Conservation (phyloP, 2,329 filamentous ascomycete species). For the Ophiobolus disseminans region DNA sequence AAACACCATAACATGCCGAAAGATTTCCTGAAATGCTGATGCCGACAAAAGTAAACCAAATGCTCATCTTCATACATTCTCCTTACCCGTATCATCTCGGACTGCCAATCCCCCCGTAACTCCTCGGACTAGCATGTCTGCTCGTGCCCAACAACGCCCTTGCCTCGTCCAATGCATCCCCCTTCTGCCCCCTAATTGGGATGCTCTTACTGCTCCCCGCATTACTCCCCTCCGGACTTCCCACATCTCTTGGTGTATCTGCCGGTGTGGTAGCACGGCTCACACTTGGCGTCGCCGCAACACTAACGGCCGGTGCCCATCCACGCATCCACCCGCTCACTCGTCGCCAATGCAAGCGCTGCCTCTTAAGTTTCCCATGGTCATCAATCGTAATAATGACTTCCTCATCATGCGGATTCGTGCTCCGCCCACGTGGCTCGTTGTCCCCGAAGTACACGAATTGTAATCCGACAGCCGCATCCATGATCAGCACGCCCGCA, state of each 20-base stretch:
- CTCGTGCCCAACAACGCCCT: slow-evolving; percentile 43
- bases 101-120: slow-evolving; percentile 36
- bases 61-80: too few relatives aligned
- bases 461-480: slow-evolving; percentile 68
- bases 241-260: slow-evolving; percentile 28
- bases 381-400: slow-evolving; percentile 56
- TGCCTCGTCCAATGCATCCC: slow-evolving; percentile 44
- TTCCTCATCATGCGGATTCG: slow-evolving; percentile 48
- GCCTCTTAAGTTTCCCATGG: slow-evolving; percentile 33
- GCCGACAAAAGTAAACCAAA: too few relatives aligned
- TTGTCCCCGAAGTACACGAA: slow-evolving; percentile 66
- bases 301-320: slow-evolving; percentile 64
- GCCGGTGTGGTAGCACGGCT: slow-evolving; percentile 40
- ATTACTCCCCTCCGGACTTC: slow-evolving; percentile 5
- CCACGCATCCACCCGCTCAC: slow-evolving; percentile 72
- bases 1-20: too few relatives aligned
- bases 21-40: too few relatives aligned
- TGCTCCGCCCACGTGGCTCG: slow-evolving; percentile 24
- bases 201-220: slow-evolving; percentile 34
- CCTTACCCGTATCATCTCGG: slow-evolving; percentile 22
- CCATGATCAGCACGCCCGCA: slow-evolving; percentile 67
- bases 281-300: slow-evolving; percentile 42
- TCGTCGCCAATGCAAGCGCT: slow-evolving; percentile 61
- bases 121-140: slow-evolving; percentile 44
- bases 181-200: slow-evolving; percentile 22